Base-by-base conservation (phyloP, 2,329 filamentous ascomycete genomes). In the Cucurbitaria berberidis region DNA sequence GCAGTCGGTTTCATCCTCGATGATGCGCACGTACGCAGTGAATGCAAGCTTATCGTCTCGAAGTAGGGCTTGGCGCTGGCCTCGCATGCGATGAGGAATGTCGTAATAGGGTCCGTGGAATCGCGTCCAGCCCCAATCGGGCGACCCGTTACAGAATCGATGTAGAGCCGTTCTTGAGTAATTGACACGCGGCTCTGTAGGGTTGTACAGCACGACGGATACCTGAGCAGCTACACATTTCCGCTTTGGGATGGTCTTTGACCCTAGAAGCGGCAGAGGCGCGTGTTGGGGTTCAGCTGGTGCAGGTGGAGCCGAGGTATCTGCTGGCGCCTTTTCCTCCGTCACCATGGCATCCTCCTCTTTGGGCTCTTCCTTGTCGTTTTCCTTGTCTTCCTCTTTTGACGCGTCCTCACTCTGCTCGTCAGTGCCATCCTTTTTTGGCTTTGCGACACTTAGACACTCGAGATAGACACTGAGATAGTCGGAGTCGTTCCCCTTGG, bases 121-220 rank as follows among this genome's bases (percentile, higher is more conserved):
- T 52, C 84, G 81, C 29, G 83, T 84, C 84, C 84, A 87, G 2
- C 85, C 85, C 80, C 84, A 86, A 60, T 88, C 85, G 11, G 84
- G 72, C 36, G 82, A 84, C 45, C 81, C 76, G 27, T 79, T 78
- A 60, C 82, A 82, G 70, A 86, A 88, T 49, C 85, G 83, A 67
- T 87, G 84, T 41, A 80, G 77, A 36, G 83, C 84, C 11, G 80
- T 82, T 48, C 82, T 78, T 63, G 79, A 80, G 67, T 81, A 81
- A 51, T 83, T 79, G 4, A 84, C 83, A 6, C 84, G 80, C 40
- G 85, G 85, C 61, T 87, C 85, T 22, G 78, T 76, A 0, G 85
- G 85, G 56, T 88, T 88, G 75, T 87, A 87, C 42, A 87, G 74
- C 41, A 87, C 80, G 21, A 87, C 80, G 34, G 81, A 82, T 30